Evolutionary conservation across 495 filamentous ascomycete genomes (phyloP), one percentile per base, ranked within the genome.

Genomic region (Penicilliopsis zonata): DNA sequence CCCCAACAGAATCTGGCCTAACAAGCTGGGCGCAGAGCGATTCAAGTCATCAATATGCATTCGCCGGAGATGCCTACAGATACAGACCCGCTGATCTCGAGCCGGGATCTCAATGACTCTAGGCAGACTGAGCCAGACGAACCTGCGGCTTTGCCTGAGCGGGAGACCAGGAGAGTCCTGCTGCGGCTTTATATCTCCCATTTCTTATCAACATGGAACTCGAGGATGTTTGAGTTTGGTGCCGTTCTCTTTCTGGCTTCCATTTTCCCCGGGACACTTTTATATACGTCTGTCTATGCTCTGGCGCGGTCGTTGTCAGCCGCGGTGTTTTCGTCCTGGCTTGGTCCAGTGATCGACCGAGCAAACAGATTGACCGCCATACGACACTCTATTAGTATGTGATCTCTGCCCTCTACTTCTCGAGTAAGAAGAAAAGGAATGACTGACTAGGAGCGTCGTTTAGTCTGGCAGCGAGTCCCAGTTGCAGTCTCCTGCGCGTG

Each of bases 191-290:
- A 77, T 37, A 52, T 59, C 13, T 74, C 76, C 0, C 78, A 82
- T 46, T 64, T 69, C 34, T 61, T 82, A 2, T 81, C 76, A 4
- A 70, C 77, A 31, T 83, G 76, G 78, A 83, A 82, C 41, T 73
- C 76, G 2, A 65, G 78, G 26, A 53, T 70, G 30, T 83, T 80
- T 50, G 78, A 82, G 42, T 76, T 77, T 33, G 75, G 61, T 10
- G 70, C 71, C 1, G 70, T 78, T 5, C 53, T 77, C 9, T 80
- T 72, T 49, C 63, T 78, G 13, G 76, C 77, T 1, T 40, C 61
- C 2, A 65, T 72, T 31, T 78, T 61, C 42, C 71, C 70, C 0
- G 65, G 57, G 13, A 76, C 65, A 0, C 50, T 79, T 27, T 52
- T 63, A 18, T 56, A 64, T 26, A 46, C 47, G 3, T 63, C 59